Conservation (phyloP, 2,329 filamentous ascomycete species). For the Blastomyces gilchristii region DNA sequence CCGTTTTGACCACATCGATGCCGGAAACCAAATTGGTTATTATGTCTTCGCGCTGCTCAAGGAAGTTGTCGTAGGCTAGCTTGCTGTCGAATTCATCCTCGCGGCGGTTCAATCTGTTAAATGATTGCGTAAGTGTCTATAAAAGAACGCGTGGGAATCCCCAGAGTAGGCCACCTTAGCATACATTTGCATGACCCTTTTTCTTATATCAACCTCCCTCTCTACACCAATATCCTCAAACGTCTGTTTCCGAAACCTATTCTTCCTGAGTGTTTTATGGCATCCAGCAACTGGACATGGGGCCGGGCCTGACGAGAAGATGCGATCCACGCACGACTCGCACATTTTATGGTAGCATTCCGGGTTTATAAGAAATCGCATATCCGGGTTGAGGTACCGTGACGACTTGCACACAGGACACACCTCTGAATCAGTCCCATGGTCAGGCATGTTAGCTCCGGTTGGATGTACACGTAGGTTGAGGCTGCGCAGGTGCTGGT, state of each 20-base stretch:
- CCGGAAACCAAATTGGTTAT: conserved; percentile 78
- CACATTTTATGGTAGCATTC: conserved; percentile 99
- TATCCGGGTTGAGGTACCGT: conserved; percentile 86
- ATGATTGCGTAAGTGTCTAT: conserved; percentile 5
- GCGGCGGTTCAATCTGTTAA: conserved; percentile 67
- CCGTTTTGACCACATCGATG: conserved; percentile 54
- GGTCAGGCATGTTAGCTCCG: conserved; percentile 2
- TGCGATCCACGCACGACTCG: conserved; percentile 84
- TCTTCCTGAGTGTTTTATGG: conserved; percentile 72
- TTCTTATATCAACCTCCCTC: conserved; percentile 84
- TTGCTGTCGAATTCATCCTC: conserved; percentile 87
- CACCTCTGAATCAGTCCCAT: conserved; percentile 49
- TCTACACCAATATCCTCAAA: conserved; percentile 83
- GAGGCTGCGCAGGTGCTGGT: conserved; percentile 1
- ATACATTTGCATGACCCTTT: conserved; percentile 56
- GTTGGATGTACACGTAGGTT: neutral
- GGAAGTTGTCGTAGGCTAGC: conserved; percentile 80
- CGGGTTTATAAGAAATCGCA: conserved; percentile 92
- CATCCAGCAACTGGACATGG: conserved; percentile 88
- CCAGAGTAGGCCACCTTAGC: conserved; percentile 13
- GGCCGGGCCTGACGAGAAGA: conserved; percentile 84
- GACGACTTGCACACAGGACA: conserved; percentile 97
- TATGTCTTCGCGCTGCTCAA: conserved; percentile 82
- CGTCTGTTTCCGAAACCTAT: conserved; percentile 75
- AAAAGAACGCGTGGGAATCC: too few species aligned